Evolutionary conservation across 176 grass and related monocot species (phyloP), one percentile per base, ranked within the genome.

Genomic region (Triticum dicoccoides): DNA sequence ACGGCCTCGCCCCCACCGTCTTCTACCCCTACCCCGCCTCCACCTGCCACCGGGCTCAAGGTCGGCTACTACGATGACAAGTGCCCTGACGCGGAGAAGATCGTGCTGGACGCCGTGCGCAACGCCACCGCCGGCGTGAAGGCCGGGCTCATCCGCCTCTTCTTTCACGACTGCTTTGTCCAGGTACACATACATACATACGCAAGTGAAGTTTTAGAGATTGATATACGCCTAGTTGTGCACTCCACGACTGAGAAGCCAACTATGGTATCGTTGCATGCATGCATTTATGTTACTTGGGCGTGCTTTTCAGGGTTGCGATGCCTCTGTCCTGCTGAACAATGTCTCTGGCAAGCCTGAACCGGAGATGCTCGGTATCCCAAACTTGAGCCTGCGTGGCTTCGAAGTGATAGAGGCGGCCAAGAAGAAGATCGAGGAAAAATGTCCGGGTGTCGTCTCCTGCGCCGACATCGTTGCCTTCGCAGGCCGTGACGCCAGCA

Each of bases 401-500:
- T 69, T 69, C 51, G 15, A 54, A 54, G 51, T 54, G 51, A 54
- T 54, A 54, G 51, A 54, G 0, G 51, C 51, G 14, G 66, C 66
- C 7, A 69, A 69, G 66, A 14, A 8, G 3, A 14, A 7, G 15
- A 32, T 69, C 32, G 66, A 69, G 32, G 17, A 4, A 3, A 14
- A 35, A 0, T 91, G 90, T 78, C 82, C 82, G 0, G 0, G 86
- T 25, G 4, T 85, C 37, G 90, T 92, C 77, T 92, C 85, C 2
- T 91, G 85, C 77, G 80, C 89, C 0, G 89, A 91, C 32, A 58
- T 91, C 65, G 77, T 88, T 78, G 86, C 90, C 49, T 92, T 92
- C 59, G 82, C 78, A 21, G 90, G 74, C 20, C 86, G 89, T 15
- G 89, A 92, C 85, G 74, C 87, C 2, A 70, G 58, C 33, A 44